Evolutionary conservation across 495 filamentous ascomycete genomes (phyloP), one percentile per base, ranked within the genome.

Genomic region (Penicillium nucicola): DNA sequence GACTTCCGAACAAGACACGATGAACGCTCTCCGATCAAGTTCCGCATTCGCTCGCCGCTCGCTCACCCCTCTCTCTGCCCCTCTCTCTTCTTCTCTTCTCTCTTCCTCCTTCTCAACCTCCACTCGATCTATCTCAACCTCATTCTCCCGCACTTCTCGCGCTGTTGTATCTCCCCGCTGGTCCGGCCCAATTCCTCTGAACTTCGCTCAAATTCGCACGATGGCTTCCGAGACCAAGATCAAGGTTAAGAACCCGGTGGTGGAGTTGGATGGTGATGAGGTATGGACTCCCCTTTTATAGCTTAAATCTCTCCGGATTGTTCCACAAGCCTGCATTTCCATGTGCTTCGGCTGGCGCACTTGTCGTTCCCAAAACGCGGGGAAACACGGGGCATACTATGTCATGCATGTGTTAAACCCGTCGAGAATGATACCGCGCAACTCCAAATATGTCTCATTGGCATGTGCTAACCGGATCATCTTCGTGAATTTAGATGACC

Each of bases 201-300:
- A 61, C 48, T 48, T 61, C 38, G 62, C 55, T 45, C 69, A 74
- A 68, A 55, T 52, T 58, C 73, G 73, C 70, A 75, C 60, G 40
- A 75, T 77, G 73, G 69, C 73, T 49, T 66, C 70, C 55, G 69
- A 74, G 55, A 56, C 42, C 55, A 96, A 95, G 84, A 97, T 97
- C 78, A 89, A 93, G 79, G 92, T 97, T 67, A 86, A 92, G 83
- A 97, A 95, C 73, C 93, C 93, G 51, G 84, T 98, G 64, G 93
- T 98, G 70, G 89, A 92, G 71, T 79, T 98, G 65, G 93, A 98
- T 70, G 93, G 93, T 61, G 93, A 98, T 79, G 93, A 98, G 76
- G 75, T 78, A 73, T 49, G 72, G 57, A 23, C 40, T 52, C 6
- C 35, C 52, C 34, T 59, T 61, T 65, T 62, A 60, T 66, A 68